Percentiles rank a stretch among this genome's conserved stretches.
phyloP scores from a whole-genome alignment of 208 protist species.

The Leishmania aethiopica region DNA sequence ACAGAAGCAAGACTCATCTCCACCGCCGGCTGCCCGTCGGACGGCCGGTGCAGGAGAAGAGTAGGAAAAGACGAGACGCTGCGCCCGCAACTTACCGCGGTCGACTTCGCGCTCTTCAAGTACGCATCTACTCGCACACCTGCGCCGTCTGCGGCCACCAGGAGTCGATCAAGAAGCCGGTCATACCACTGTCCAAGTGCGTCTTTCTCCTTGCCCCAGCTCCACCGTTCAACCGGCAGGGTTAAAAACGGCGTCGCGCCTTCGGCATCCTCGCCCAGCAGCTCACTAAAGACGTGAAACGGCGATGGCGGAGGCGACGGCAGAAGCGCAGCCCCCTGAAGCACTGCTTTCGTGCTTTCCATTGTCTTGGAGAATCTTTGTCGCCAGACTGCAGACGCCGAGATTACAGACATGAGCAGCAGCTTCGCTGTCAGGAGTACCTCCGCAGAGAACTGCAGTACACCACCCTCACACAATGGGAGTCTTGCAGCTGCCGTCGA shows the following conservation, averaged over 20 bases:
- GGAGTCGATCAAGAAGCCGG: constrained; percentile 26
- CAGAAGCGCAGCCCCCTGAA: neutral
- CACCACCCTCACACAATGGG: neutral
- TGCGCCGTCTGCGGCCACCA: constrained; percentile 1
- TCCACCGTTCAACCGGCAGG: constrained; percentile 40
- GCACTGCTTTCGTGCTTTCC: neutral
- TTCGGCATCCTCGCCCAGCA: constrained; percentile 9
- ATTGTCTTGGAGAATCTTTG: neutral
- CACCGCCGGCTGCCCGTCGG: constrained; percentile 30
- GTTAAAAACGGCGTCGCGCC: constrained; percentile 8
- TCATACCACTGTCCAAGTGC: constrained; percentile 57
- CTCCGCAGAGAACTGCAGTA: constrained; percentile 14
- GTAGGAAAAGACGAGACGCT: constrained; percentile 22
- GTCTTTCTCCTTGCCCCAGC: constrained; percentile 32
- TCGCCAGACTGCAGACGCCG: constrained; percentile 40
- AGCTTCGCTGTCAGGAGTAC: constrained; percentile 52
- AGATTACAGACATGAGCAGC: constrained; percentile 49
- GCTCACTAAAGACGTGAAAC: constrained; percentile 10
- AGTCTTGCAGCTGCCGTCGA: neutral
- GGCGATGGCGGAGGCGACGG: neutral
- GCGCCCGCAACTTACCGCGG: constrained; percentile 7
- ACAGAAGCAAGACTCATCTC: constrained; percentile 16
- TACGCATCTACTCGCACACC: constrained; percentile 28
- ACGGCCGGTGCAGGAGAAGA: constrained; percentile 48
- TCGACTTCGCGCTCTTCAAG: constrained; percentile 19